Base-by-base conservation (phyloP, 768 basidiomycete genomes). In the Antrodiella citrinella region DNA sequence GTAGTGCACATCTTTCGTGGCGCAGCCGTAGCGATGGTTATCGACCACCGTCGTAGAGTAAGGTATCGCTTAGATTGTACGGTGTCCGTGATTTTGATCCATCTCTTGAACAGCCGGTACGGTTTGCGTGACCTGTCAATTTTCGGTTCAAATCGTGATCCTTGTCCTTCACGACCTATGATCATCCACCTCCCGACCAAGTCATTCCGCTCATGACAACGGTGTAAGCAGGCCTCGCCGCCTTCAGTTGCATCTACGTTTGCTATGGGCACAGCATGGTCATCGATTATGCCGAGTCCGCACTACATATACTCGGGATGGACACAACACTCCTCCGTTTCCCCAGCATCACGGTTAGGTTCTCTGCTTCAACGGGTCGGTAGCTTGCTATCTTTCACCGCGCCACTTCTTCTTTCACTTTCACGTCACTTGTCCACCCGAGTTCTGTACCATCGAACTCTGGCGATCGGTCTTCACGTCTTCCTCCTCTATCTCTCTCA, bases 131-230 rank as follows among this genome's bases (percentile, higher is more conserved):
- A 35, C 30, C 7, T 35, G 30, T 35, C 30, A 15, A 7, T 7
- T 15, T 35, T 15, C 30, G 30, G 30, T 35, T 15, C 30, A 35
- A 49, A 56, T 52, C 51, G 46, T 55, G 56, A 57, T 57, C 51
- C 42, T 50, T 50, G 51, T 50, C 55, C 44, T 45, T 56, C 48
- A 58, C 56, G 54, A 57, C 57, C 62, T 62, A 60, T 62, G 50
- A 57, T 50, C 43, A 51, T 35, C n/a, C 7, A 35, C 30, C 30
- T 35, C 30, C 30, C 30, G n/a, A 35, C 30, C 30, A 35, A 35
- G 30, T 15, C 7, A 35, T 35, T 35, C 30, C 7, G 30, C 30
- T 35, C 30, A 35, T 35, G 30, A 35, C 30, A 15, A 35, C 30
- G 30, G 7, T 15, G 30, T 15, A 35, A 35, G 7, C 30, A 35